Base-by-base conservation (phyloP, 2,329 filamentous ascomycete genomes). In the Paracoccidioides lutzii region DNA sequence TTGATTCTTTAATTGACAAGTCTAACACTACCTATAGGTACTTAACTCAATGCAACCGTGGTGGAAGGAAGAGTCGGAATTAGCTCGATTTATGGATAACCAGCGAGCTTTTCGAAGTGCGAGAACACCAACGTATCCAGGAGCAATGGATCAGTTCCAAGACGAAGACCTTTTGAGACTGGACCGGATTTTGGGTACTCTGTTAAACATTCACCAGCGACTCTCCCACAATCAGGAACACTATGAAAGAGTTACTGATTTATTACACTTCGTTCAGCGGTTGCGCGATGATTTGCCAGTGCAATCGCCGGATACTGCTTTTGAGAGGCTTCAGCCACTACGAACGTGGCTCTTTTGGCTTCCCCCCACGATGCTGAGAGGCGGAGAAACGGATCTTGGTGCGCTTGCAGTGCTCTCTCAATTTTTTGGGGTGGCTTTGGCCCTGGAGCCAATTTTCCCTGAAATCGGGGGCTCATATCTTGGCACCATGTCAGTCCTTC, bases 301-400 rank as follows among this genome's bases (percentile, higher is more conserved):
- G 10, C 78, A 86, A 60, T 82, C 83, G 30, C 82, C 90, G 30
- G 85, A 88, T 60, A 84, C 94, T 67, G 88, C 95, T 66, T 97
- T 96, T 67, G 86, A 90, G 65, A 87, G 90, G 60, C 81, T 97
- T 9, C 90, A 94, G 60, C 85, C 88, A 8, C 79, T 98, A 57
- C 81, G 90, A 55, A 87, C 88, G 63, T 96, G 91, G 90, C 81
- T 97, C 14, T 95, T 97, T 73, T 97, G 91, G 90, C 82, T 95
- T 55, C 93, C 93, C 0, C 84, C 95, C 38, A 83, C 84, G 61
- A 85, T 90, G 63, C 78, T 96, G 32, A 85, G 91, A 67, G 82
- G 84, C 60, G 86, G 84, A 49, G 82, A 85, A 52, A 81, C 82
- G 40, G 89, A 91, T 61, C 80, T 87, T 30, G 87, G 82, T 58